A percentile compares a stretch with the other conserved stretches of the same genome.
phyloP scores from a whole-genome alignment of 2,329 filamentous ascomycete genomes.

The Sporothrix curviconia region DNA sequence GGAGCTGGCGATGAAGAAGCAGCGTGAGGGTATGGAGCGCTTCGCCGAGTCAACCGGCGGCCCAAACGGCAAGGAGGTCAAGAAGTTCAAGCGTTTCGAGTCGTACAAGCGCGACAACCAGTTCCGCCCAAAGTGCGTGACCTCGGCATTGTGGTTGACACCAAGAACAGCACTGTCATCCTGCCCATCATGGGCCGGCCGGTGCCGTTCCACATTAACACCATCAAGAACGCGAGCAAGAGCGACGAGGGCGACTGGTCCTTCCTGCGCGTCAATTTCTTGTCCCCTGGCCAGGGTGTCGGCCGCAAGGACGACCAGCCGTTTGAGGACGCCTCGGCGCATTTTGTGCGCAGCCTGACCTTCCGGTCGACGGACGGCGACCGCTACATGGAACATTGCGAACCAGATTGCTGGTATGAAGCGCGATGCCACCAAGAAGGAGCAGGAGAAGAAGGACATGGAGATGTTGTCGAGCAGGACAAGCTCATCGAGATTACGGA shows the following conservation, averaged over 20 bases:
- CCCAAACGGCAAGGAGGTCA: slow-evolving; percentile 84
- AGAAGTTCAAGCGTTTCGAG: slow-evolving; percentile 98
- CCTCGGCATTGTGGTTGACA: slow-evolving; percentile 81
- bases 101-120: slow-evolving; percentile 98
- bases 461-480: slow-evolving; percentile 97
- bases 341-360: slow-evolving; percentile 92
- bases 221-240: slow-evolving; percentile 98
- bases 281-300: slow-evolving; percentile 94
- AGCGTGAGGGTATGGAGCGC: slow-evolving; percentile 75
- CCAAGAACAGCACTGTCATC: slow-evolving; percentile 83
- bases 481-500: slow-evolving; percentile 78
- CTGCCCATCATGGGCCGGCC: slow-evolving; percentile 96
- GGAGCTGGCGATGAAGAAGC: slow-evolving; percentile 78
- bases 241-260: slow-evolving; percentile 93
- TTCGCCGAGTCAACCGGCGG: slow-evolving; percentile 81
- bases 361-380: slow-evolving; percentile 87
- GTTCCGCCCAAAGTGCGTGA: slow-evolving; percentile 73
- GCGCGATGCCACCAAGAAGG: slow-evolving; percentile 82
- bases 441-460: slow-evolving; percentile 99
- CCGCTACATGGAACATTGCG: slow-evolving; percentile 82
- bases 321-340: slow-evolving; percentile 90
- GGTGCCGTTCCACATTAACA: slow-evolving; percentile 94
- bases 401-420: slow-evolving; percentile 94
- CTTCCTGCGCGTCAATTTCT: slow-evolving; percentile 92
- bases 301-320: slow-evolving; percentile 96